Base-by-base conservation (phyloP, 306 rosid genomes). In the Cicer judaicum region DNA sequence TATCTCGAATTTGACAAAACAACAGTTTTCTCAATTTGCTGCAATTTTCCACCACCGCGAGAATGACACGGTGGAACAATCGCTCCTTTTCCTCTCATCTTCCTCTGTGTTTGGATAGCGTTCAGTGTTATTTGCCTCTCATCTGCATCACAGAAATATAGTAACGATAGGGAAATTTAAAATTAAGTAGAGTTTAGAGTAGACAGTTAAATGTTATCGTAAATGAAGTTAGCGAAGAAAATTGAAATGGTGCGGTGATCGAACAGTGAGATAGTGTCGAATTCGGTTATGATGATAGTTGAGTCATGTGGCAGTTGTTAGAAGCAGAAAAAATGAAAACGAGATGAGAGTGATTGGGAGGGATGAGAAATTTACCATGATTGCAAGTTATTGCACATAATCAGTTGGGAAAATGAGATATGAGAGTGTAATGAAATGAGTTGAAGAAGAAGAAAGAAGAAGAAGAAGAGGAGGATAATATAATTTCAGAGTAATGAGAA, bases 41-140 rank as follows among this genome's bases (percentile, higher is more conserved):
- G 18, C 1, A 34, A 2, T 60, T 78, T 79, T 53, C 87, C 83
- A 55, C 87, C 81, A 55, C 80, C 75, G 13, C 18, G 56, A 10
- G 49, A 19, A 7, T 39, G 56, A 15, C 50, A 55, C 44, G 41
- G 68, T 5, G 83, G 34, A 16, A 56, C 79, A 19, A 65, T 18
- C 67, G 18, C 54, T 60, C 79, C 83, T 41, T 76, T 81, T 62
- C 64, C 86, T 41, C 86, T 77, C 68, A 78, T 88, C 48, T 80
- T 86, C 78, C 79, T 87, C 82, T n/a, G 38, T 0, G 64, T 36
- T 29, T 29, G 5, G 36, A 29, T 29, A 29, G 36, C 13, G 16
- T 10, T 11, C 73, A 62, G 80, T 1, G 81, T 54, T 48, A 91
- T 86, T 73, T 76, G 87, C 49, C 84, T 89, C 56, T 89, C 89